Conservation (phyloP, 2,329 filamentous ascomycete genomes). For the Microcera coccophila region DNA sequence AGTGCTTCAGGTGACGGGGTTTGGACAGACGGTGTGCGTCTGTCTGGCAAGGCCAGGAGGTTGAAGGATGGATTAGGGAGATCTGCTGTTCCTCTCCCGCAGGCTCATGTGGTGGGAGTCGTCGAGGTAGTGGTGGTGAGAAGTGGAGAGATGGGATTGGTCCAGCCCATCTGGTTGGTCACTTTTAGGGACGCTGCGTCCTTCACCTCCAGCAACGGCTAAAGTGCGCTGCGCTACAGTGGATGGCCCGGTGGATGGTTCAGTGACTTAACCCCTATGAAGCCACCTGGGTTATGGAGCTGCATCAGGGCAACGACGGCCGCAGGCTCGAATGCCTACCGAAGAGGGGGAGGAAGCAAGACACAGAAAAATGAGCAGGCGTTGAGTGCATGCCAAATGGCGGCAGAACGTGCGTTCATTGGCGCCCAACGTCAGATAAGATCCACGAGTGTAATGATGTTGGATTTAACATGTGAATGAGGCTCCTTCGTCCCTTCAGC, state of each 20-base stretch:
- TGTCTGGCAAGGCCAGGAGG: conserved; percentile 8
- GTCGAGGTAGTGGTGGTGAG: conserved; percentile 11
- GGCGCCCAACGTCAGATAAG: too few species aligned
- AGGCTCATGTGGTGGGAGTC: conserved; percentile 12
- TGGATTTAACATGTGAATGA: too few species aligned
- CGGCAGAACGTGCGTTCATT: too few species aligned
- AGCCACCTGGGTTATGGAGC: background rate
- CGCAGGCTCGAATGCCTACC: too few species aligned
- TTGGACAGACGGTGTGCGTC: conserved; percentile 5
- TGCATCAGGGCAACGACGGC: too few species aligned
- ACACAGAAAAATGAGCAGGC: too few species aligned
- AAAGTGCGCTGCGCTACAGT: background rate
- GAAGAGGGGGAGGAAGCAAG: too few species aligned
- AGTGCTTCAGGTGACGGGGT: conserved; percentile 3
- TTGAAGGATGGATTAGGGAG: conserved; percentile 11
- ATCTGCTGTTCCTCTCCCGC: conserved; percentile 16
- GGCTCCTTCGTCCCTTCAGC: too few species aligned
- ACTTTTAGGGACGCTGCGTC: background rate
- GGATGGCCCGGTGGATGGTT: background rate
- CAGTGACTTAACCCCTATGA: background rate
- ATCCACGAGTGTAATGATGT: too few species aligned
- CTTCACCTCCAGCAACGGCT: background rate
- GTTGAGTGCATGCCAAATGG: too few species aligned
- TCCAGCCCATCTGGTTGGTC: background rate
- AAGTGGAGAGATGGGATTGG: conserved; percentile 8